Evolutionary conservation across 768 basidiomycete species (phyloP).

Genomic region (Tylopilus rubrobrunneus): DNA sequence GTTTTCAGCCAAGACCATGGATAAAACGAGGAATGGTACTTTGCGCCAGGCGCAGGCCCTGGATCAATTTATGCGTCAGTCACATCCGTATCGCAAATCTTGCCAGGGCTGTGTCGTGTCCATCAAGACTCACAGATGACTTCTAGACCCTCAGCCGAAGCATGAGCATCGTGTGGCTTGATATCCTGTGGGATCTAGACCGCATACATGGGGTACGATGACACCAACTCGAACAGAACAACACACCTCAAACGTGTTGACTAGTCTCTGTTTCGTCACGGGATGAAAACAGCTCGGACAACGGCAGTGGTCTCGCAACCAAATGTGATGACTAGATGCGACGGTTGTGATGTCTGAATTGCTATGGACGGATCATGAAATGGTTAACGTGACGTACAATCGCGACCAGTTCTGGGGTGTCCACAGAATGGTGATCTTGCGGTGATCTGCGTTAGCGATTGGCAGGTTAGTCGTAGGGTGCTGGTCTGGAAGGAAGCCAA

Average conservation of each 20-base stretch:
- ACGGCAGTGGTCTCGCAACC: constrained; percentile 91
- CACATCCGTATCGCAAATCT: not conserved
- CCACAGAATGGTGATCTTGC: constrained; percentile 70
- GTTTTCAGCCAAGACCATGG: constrained; percentile 82
- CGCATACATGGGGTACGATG: constrained; percentile 2
- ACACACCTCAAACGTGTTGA: constrained; percentile 78
- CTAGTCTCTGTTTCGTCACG: constrained; percentile 83
- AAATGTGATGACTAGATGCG: constrained; percentile 75
- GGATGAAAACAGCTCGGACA: constrained; percentile 85
- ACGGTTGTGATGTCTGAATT: not conserved
- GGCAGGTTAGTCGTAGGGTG: constrained; percentile 37
- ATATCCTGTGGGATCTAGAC: constrained; percentile 74
- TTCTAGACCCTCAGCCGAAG: constrained; percentile 60
- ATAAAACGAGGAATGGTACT: constrained; percentile 74
- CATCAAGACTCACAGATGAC: constrained; percentile 59
- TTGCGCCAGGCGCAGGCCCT: constrained; percentile 30
- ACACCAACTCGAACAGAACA: not conserved
- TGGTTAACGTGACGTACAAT: constrained; percentile 52
- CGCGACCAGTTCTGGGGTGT: constrained; percentile 66
- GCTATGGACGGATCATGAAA: not conserved
- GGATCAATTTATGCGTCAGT: not conserved
- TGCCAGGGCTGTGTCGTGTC: not conserved
- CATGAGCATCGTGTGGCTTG: constrained; percentile 53
- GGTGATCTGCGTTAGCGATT: constrained; percentile 51
- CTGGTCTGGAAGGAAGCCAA: constrained; percentile 23